Conservation (phyloP, 768 basidiomycete species). For the Nidularia pulvinata region DNA sequence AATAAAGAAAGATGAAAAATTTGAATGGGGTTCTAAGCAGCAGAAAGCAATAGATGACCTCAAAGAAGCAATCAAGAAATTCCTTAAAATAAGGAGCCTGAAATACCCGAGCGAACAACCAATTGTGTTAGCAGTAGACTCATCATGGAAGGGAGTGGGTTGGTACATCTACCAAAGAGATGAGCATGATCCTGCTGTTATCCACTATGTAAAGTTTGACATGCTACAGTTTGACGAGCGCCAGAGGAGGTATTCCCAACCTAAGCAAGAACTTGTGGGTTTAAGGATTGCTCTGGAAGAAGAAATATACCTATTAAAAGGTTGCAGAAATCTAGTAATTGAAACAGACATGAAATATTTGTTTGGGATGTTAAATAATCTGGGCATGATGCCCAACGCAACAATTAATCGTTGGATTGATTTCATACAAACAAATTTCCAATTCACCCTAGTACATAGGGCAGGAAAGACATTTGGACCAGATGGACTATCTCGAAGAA, state of each 20-base stretch:
- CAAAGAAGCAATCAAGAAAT: constrained; percentile 5
- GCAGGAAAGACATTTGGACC: constrained; percentile 20
- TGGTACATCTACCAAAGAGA: constrained; percentile 33
- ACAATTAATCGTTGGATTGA: constrained; percentile 35
- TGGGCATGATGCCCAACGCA: constrained; percentile 26
- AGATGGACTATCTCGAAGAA: constrained; percentile 25
- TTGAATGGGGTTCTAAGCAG: constrained; percentile 8
- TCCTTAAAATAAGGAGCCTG: background rate
- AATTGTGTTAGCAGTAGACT: background rate
- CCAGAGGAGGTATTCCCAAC: constrained; percentile 30
- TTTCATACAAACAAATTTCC: constrained; percentile 22
- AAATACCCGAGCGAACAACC: constrained; percentile 2
- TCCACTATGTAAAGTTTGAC: constrained; percentile 26
- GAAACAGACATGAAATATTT: constrained; percentile 30
- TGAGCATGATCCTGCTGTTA: constrained; percentile 9
- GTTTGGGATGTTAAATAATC: constrained; percentile 29
- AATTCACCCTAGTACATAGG: constrained; percentile 26
- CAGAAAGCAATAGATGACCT: constrained; percentile 5
- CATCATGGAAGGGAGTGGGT: constrained; percentile 23
- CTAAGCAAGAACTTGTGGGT: constrained; percentile 38
- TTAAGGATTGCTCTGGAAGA: constrained; percentile 19
- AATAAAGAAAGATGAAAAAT: constrained; percentile 16
- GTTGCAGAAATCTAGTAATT: constrained; percentile 21
- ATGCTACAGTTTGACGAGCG: constrained; percentile 33
- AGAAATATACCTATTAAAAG: constrained; percentile 13